These are phyloP conservation scores for Cyclotella kingstonii DNA, from an alignment of 108 stramenopile species.

Conservation along the genomic window DNA sequence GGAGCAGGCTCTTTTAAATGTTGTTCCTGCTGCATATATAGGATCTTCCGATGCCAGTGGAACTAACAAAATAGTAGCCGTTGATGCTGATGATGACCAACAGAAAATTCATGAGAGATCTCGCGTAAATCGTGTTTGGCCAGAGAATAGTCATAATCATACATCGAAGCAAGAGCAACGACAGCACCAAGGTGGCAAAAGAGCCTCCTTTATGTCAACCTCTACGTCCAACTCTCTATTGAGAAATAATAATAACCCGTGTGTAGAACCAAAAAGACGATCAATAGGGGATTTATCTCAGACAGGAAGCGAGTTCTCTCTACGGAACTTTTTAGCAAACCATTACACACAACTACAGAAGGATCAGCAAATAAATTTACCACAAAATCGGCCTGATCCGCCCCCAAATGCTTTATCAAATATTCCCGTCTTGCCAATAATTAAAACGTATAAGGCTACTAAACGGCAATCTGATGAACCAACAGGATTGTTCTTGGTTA, in stretches of 20 bases:
- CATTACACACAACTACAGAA: background rate
- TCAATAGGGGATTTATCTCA: too few relatives aligned
- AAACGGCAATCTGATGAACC: conserved; percentile 24
- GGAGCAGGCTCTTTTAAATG: conserved; percentile 22
- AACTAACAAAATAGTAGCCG: too few relatives aligned
- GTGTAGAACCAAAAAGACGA: too few relatives aligned
- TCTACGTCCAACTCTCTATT: too few relatives aligned
- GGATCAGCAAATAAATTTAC: background rate
- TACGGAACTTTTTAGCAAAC: background rate
- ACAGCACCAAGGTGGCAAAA: too few relatives aligned
- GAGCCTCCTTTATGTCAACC: too few relatives aligned
- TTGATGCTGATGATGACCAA: background rate
- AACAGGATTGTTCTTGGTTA: conserved; percentile 23
- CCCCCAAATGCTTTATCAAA: conserved; percentile 12
- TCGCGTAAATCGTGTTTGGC: background rate
- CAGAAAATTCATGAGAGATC: background rate
- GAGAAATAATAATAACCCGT: too few relatives aligned
- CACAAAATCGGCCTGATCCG: background rate
- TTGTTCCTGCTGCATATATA: conserved; percentile 10
- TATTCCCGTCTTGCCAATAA: conserved; percentile 18
- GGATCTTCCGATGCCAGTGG: background rate
- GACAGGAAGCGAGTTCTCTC: too few relatives aligned
- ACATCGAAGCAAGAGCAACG: too few relatives aligned
- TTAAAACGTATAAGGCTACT: conserved; percentile 24
- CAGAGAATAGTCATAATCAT: too few relatives aligned